A percentile compares a stretch with the other conserved stretches of the same genome.
Evolutionary conservation across 805 yeast genomes (phyloP).

Genomic region (Candida stauntonica): DNA sequence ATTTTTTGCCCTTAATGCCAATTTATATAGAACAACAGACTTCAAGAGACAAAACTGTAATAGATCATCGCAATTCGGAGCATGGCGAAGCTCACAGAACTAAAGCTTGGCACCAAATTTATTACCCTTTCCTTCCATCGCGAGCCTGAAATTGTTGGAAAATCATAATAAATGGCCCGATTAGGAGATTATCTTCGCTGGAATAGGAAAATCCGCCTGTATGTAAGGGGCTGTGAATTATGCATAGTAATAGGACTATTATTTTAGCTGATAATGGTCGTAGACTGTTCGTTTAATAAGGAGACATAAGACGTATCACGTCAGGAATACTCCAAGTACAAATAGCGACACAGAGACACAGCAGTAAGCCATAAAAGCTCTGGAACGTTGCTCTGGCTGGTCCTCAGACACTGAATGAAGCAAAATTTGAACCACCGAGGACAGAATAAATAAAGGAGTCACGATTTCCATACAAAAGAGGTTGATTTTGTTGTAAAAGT

Average conservation of each 20-base stretch:
- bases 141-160: too few relatives aligned
- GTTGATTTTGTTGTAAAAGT: constrained; percentile 30
- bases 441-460: constrained; percentile 28
- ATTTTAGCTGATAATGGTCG: too few relatives aligned
- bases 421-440: constrained; percentile 12
- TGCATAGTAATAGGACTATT: too few relatives aligned
- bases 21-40: too few relatives aligned
- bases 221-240: constrained; percentile 3
- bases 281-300: too few relatives aligned
- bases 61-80: too few relatives aligned
- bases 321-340: constrained; percentile 22
- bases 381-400: constrained; percentile 4
- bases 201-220: too few relatives aligned
- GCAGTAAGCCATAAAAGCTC: constrained; percentile 3
- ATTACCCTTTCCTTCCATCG: too few relatives aligned
- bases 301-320: constrained; percentile 15
- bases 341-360: constrained; percentile 16
- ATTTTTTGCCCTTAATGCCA: not conserved
- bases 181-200: not conserved
- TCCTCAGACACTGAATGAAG: constrained; percentile 11
- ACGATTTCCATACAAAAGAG: constrained; percentile 29
- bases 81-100: too few relatives aligned
- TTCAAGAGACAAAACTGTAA: too few relatives aligned
- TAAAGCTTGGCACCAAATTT: too few relatives aligned
- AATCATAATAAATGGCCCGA: not conserved